phyloP scores from a whole-genome alignment of 2,329 filamentous ascomycete species.

The Colletotrichum acutatum region DNA sequence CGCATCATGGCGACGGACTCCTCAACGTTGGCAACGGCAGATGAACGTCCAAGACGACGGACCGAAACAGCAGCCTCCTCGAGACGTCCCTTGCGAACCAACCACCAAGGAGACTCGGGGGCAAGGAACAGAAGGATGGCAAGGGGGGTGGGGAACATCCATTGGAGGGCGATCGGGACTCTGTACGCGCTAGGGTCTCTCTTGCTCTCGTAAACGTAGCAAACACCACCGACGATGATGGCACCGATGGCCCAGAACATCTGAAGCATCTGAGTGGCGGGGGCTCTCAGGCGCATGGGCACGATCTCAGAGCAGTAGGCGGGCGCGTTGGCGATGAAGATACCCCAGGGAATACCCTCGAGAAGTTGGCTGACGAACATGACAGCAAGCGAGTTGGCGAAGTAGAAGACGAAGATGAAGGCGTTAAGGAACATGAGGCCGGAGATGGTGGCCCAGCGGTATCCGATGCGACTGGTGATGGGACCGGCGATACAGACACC shows the following conservation, averaged over 20 bases:
- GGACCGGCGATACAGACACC: conserved; percentile 70
- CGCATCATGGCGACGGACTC: conserved; percentile 44
- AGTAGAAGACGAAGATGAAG: conserved; percentile 66
- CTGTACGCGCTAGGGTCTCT: conserved; percentile 45
- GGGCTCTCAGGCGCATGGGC: conserved; percentile 66
- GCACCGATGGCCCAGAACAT: conserved; percentile 74
- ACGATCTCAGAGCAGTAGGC: conserved; percentile 73
- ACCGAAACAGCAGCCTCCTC: conserved; percentile 56
- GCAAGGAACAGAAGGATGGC: conserved; percentile 61
- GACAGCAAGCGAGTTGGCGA: conserved; percentile 53
- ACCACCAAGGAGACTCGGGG: conserved; percentile 66
- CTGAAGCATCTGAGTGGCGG: conserved; percentile 71
- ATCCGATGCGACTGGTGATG: conserved; percentile 68
- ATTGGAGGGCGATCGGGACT: conserved; percentile 66
- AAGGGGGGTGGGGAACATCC: conserved; percentile 68
- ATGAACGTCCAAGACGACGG: conserved; percentile 54
- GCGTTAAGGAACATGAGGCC: conserved; percentile 67
- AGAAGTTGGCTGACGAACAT: conserved; percentile 66
- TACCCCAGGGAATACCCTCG: conserved; percentile 72
- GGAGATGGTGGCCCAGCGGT: conserved; percentile 67
- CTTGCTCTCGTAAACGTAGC: conserved; percentile 61
- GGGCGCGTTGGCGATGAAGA: conserved; percentile 74
- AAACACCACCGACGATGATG: conserved; percentile 69
- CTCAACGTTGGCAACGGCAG: conserved; percentile 32
- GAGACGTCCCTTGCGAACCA: conserved; percentile 62